These are phyloP conservation scores for Violaceomyces palustris DNA, from an alignment of 1,284 basidiomycete genomes.

Conservation along the genomic window DNA sequence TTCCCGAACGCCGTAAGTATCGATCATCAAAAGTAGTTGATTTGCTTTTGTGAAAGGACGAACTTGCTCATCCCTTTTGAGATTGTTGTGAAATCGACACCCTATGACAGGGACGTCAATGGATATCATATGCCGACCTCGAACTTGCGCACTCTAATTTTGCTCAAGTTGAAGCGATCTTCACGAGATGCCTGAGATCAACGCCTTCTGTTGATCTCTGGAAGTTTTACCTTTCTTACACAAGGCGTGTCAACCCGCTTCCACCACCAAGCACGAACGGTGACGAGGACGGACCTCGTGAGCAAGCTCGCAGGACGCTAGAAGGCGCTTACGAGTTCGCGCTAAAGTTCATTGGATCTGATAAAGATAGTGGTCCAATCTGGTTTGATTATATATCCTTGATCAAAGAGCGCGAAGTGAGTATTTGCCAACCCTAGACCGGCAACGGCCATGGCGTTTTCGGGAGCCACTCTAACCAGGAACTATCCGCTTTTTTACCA, in stretches of 20 bases:
- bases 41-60: background rate
- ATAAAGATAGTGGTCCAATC: conserved; percentile 59
- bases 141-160: conserved; percentile 67
- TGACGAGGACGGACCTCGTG: conserved; percentile 58
- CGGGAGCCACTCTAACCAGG: no score
- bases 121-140: conserved; percentile 66
- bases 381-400: conserved; percentile 73
- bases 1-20: conserved; percentile 71
- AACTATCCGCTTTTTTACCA: no score
- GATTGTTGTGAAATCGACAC: background rate
- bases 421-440: no score
- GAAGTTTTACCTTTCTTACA: conserved; percentile 60
- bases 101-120: conserved; percentile 51
- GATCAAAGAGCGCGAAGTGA: conserved; percentile 72
- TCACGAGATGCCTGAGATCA: conserved; percentile 72
- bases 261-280: conserved; percentile 37
- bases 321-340: conserved; percentile 91
- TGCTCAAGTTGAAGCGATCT: conserved; percentile 58
- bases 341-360: conserved; percentile 77
- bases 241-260: conserved; percentile 48
- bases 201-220: conserved; percentile 81
- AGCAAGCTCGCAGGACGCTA: conserved; percentile 65
- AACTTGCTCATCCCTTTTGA: background rate
- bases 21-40: background rate
- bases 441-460: no score